Base-by-base conservation (phyloP, 1,284 basidiomycete species). In the Puccinia coronata region DNA sequence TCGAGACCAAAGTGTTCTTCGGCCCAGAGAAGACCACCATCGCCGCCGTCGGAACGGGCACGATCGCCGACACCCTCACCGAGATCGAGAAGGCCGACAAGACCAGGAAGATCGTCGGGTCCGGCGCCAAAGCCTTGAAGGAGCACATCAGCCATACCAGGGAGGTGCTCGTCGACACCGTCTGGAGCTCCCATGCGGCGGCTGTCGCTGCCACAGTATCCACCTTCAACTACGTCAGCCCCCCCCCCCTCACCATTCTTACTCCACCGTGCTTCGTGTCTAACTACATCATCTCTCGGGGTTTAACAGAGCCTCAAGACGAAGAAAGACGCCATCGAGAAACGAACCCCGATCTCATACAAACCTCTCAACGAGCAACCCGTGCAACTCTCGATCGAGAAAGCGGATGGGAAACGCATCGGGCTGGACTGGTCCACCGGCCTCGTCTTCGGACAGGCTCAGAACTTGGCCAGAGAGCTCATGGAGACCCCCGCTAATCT, bases 401-500 rank as follows among this genome's bases (percentile, higher is more conserved):
- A 73, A 67, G 16, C 69, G 9, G 20, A 39, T 41, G 69, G 57
- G 31, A 53, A 72, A 36, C 67, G 61, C 2, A 80, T 80, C 47
- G 77, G 67, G 12, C 59, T 80, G 25, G 69, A 80, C 39, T 80
- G 79, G 79, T 73, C 79, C 3, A 63, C 79, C 47, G 79, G 79
- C 51, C n/a, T 80, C 28, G 31, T 92, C 57, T 94, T 92, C 84
- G 93, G 91, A 1, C 87, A 91, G 82, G 91, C 92, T 2, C 94
- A 96, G 87, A 96, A 96, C 86, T 87, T 93, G 84, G 92, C 93
- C 18, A 89, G 93, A 67, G 85, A 92, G 90, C 88, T 95, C 73
- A 91, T 90, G 89, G 94, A 96, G 86, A 88, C 92, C 4, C 93
- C 94, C 51, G 93, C 91, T 11, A 95, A 96, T 85, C 90, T 93